These are phyloP conservation scores for Alternaria tenuissima DNA, from an alignment of 2,329 filamentous ascomycete species.

Conservation along the genomic window DNA sequence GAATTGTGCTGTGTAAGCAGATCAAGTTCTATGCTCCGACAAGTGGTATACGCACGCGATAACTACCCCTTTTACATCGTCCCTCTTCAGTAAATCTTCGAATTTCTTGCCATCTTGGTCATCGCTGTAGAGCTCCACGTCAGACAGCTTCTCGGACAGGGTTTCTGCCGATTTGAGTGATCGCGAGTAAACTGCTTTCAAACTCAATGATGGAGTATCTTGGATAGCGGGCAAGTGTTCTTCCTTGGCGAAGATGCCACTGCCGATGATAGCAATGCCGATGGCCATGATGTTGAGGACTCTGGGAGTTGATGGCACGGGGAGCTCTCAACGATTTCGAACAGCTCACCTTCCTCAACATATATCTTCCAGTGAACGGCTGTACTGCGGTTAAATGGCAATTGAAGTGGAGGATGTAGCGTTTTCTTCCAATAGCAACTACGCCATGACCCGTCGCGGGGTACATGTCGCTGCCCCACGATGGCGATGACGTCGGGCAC, in stretches of 20 bases:
- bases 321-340: neutral
- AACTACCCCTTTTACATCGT: constrained; percentile 65
- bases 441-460: constrained; percentile 15
- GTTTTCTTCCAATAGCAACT: constrained; percentile 18
- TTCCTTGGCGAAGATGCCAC: constrained; percentile 69
- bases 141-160: constrained; percentile 47
- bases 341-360: neutral
- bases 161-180: constrained; percentile 64
- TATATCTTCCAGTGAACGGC: constrained; percentile 9
- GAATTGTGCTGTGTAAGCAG: neutral
- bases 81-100: constrained; percentile 61
- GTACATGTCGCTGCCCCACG: constrained; percentile 22
- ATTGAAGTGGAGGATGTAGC: constrained; percentile 6
- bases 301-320: neutral
- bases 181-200: constrained; percentile 74
- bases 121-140: constrained; percentile 66
- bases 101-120: constrained; percentile 59
- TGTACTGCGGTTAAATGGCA: constrained; percentile 31
- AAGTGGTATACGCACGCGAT: constrained; percentile 54
- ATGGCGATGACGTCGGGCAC: constrained; percentile 24
- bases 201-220: constrained; percentile 59
- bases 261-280: constrained; percentile 69
- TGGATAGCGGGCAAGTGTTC: constrained; percentile 70
- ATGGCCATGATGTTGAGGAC: constrained; percentile 39
- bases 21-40: neutral